phyloP scores from a whole-genome alignment of 768 basidiomycete species.

The Glaciozyma martinii region DNA sequence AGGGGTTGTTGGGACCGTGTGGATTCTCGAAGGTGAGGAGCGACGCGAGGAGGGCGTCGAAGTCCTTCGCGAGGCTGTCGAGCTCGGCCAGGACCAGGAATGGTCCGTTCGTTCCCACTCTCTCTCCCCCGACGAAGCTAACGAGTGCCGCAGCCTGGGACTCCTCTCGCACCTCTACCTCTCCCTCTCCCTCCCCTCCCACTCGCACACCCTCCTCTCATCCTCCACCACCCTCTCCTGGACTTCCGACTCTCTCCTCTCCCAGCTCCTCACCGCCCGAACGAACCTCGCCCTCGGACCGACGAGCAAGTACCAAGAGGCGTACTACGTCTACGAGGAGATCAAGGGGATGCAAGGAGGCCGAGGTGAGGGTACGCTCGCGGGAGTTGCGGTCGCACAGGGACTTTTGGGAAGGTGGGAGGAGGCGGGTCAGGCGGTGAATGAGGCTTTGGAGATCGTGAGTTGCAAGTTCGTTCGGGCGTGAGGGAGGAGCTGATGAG shows the following conservation, averaged over 20 bases:
- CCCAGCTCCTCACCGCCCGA: slow-evolving; percentile 26
- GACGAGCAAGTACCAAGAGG: slow-evolving; percentile 30
- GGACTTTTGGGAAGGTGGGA: slow-evolving; percentile 31
- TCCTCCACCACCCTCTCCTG: slow-evolving; percentile 15
- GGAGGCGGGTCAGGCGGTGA: slow-evolving; percentile 28
- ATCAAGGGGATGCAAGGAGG: slow-evolving; percentile 33
- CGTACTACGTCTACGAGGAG: slow-evolving; percentile 36
- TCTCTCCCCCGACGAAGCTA: not conserved
- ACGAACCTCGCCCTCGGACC: slow-evolving; percentile 26
- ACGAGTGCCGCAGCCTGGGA: slow-evolving; percentile 16
- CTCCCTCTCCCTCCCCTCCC: slow-evolving; percentile 16
- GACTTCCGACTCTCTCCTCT: slow-evolving; percentile 30
- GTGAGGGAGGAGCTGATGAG: not conserved
- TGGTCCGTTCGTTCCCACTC: slow-evolving; percentile 12
- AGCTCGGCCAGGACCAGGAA: slow-evolving; percentile 29
- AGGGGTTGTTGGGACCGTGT: slow-evolving; percentile 18
- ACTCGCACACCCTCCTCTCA: slow-evolving; percentile 20
- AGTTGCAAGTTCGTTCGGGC: not conserved
- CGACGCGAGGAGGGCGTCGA: slow-evolving; percentile 27
- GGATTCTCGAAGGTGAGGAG: slow-evolving; percentile 27
- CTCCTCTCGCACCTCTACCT: slow-evolving; percentile 32
- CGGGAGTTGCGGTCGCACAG: slow-evolving; percentile 28
- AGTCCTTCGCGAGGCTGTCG: slow-evolving; percentile 27
- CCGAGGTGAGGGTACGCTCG: slow-evolving; percentile 25
- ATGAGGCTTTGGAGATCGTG: slow-evolving; percentile 32